Percentiles rank a stretch among this genome's conserved stretches.
Conservation (phyloP, 306 rosid species). For the Inga laurina region DNA sequence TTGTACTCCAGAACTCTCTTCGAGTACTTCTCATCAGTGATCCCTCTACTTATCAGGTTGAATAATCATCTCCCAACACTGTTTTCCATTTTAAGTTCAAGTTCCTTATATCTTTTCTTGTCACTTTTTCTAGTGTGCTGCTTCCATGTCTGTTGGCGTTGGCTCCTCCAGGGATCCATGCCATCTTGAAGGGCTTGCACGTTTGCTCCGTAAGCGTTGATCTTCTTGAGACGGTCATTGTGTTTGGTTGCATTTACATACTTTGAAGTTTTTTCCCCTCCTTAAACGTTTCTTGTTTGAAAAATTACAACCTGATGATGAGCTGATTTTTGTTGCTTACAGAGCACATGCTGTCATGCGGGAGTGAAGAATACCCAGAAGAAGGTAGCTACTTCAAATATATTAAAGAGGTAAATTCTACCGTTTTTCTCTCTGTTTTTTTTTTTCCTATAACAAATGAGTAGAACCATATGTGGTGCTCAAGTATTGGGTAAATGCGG, state of each 20-base stretch:
- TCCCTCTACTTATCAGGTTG: constrained; percentile 86
- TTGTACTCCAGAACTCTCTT: constrained; percentile 75
- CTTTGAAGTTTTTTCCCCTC: no score
- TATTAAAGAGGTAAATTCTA: constrained; percentile 68
- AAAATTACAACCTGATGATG: constrained; percentile 20
- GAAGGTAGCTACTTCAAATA: constrained; percentile 95
- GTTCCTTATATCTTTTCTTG: not conserved
- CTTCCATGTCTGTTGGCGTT: constrained; percentile 87
- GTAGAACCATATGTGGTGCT: no score
- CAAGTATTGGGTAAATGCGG: constrained; percentile 40
- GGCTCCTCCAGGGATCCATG: constrained; percentile 86
- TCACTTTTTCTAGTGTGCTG: constrained; percentile 71
- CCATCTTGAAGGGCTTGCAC: constrained; percentile 94
- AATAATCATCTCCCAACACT: not conserved
- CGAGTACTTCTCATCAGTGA: constrained; percentile 79
- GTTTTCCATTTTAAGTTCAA: not conserved
- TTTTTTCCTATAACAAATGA: no score
- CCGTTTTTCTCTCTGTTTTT: no score
- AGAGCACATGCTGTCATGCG: constrained; percentile 99
- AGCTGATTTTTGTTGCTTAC: constrained; percentile 35
- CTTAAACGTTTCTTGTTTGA: not conserved
- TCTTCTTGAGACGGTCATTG: no score
- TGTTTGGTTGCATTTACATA: constrained; percentile 52
- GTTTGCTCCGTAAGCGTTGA: no score
- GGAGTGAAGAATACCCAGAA: constrained; percentile 89